Base-by-base conservation (phyloP, 2,329 filamentous ascomycete species). In the Grosmannia huntii region DNA sequence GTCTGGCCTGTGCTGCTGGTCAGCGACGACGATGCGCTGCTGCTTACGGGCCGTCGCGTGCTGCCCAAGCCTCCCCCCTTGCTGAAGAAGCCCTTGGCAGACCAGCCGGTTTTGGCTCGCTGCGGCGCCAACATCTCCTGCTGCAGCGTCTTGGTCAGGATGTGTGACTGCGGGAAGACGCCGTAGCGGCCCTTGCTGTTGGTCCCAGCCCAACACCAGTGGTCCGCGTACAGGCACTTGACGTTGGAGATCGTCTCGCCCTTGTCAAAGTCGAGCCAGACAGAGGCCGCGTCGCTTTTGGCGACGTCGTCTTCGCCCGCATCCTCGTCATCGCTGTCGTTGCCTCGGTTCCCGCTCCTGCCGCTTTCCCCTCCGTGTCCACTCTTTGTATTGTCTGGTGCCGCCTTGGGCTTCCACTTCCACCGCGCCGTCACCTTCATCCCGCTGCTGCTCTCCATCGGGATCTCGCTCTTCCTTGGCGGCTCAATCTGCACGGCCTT, bases 231-330 rank as follows among this genome's bases (percentile, higher is more conserved):
- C 1, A 69, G 60, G 58, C 62, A 81, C 56, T 70, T 72, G 27
- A 81, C 89, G 69, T 85, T 89, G 62, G 76, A 82, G 19, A 87
- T 85, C 3, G 77, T 74, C 62, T 88, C 85, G 23, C 81, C 82
- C 66, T 84, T 85, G 33, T 85, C 83, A 65, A 88, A 81, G 62
- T 71, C 75, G n/a, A 83, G 69, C 80, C 80, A 83, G 12, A 72
- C 72, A 25, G 66, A 66, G 14, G 66, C 62, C 11, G 74, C 71
- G 55, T 73, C 72, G n/a, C 36, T 55, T 10, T 23, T 25, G 7
- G 14, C 7, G 21, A 9, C 21, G 3, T 44, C 41, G 19, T 44
- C 41, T 9, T n/a, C 41, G 72, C 53, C 73, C 25, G 2, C 23
- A 2, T n/a, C 25, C 23, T 50, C 48, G 14, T 50, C 23, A 4